Conservation (phyloP, 129 eudicot genomes). For the Arctium minus region DNA sequence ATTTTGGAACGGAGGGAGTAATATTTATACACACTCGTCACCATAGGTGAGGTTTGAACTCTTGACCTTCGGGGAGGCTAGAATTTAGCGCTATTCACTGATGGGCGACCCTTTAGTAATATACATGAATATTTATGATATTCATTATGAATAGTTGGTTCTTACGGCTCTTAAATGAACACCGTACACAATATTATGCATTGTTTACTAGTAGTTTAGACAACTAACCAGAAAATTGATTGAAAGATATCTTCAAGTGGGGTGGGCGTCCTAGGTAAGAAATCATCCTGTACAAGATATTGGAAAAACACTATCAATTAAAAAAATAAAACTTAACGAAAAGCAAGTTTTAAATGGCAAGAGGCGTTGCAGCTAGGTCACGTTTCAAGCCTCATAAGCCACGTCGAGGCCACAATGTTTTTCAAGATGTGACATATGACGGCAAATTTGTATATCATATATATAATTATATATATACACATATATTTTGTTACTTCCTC, state of each 20-base stretch:
- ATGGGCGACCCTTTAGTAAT: neutral
- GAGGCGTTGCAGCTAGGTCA: no score
- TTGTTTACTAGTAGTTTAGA: neutral
- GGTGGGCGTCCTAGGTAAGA: constrained; percentile 78
- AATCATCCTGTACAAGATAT: constrained; percentile 63
- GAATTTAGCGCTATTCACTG: no score
- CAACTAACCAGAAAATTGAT: constrained; percentile 75
- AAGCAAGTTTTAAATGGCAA: no score
- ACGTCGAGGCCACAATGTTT: no score
- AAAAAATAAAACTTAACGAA: no score
- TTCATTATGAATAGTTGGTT: neutral
- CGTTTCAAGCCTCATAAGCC: no score
- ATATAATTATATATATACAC: no score
- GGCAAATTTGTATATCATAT: no score
- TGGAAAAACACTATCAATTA: neutral
- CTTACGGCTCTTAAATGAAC: neutral
- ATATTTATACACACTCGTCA: neutral
- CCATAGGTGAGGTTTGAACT: neutral
- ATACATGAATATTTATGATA: neutral
- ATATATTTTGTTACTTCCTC: no score
- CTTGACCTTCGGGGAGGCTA: neutral
- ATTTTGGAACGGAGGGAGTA: no score
- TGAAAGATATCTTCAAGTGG: constrained; percentile 73
- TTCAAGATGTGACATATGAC: no score
- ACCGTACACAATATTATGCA: neutral